These are phyloP conservation scores for Aspergillus homomorphus DNA, from an alignment of 495 filamentous ascomycete genomes.

Conservation along the genomic window DNA sequence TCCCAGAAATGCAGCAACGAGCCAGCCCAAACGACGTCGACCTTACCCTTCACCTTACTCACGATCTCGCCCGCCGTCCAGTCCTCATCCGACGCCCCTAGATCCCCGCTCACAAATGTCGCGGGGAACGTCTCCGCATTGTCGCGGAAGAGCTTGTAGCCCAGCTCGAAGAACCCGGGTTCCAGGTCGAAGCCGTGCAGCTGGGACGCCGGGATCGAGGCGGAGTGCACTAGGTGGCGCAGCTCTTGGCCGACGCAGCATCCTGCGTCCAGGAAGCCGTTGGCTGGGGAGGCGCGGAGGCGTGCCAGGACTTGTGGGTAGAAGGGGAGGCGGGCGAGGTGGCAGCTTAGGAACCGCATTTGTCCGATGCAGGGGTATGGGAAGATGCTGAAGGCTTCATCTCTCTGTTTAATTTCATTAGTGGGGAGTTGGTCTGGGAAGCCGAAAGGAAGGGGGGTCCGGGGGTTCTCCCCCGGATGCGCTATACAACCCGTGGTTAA, in stretches of 20 bases:
- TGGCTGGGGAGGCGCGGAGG: conserved; percentile 13
- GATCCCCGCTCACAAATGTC: conserved; percentile 14
- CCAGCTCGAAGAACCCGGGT: conserved; percentile 22
- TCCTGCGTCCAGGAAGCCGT: conserved; percentile 33
- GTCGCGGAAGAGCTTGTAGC: conserved; percentile 30
- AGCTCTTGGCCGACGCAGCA: conserved; percentile 38
- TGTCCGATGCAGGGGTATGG: conserved; percentile 41
- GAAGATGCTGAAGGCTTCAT: conserved; percentile 1
- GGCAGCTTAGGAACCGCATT: conserved; percentile 39
- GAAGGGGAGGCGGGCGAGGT: conserved; percentile 19
- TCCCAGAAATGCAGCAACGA: conserved; percentile 37
- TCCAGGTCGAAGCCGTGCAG: conserved; percentile 29
- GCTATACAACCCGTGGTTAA: too few relatives aligned
- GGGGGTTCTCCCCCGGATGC: too few relatives aligned
- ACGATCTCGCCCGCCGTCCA: conserved; percentile 28
- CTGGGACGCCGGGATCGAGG: conserved; percentile 20
- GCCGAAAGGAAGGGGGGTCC: too few relatives aligned
- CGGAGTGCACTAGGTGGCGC: conserved; percentile 29
- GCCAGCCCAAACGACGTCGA: conserved; percentile 25
- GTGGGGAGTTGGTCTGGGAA: background rate
- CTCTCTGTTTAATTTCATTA: background rate
- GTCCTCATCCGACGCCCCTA: conserved; percentile 15
- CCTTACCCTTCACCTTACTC: conserved; percentile 14
- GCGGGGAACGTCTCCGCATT: background rate
- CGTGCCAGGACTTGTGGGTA: conserved; percentile 22